Evolutionary conservation across 1,139 yeast genomes (phyloP), one percentile per base, ranked within the genome.

Genomic region (Magnusiomyces tetraspermus): DNA sequence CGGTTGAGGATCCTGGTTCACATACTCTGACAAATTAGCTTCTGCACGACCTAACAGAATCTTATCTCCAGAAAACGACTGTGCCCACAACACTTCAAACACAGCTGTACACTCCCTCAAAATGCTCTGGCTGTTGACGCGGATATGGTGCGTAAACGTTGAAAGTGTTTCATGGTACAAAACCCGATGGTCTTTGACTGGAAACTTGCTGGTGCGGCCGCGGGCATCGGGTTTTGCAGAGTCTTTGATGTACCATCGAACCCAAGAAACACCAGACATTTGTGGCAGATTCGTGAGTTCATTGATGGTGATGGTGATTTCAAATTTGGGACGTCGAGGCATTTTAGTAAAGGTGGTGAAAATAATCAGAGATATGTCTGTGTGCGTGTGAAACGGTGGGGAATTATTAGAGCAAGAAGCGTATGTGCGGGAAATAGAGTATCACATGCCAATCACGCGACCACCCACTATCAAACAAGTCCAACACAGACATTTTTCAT

Each of bases 201-300:
- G 69, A 3, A 68, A 73, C 44, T 69, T 69, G 3, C 68, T 71
- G 2, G 81, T 76, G 17, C 72, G 70, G 33, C 78, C 79, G 52
- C 76, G 66, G 23, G 75, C 61, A 50, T 71, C 69, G 41, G 76
- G 66, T 44, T 70, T 60, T 38, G 75, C 59, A 41, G 76, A 61
- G 53, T 77, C 81, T 50, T 70, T 70, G 28, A 79, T 63, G 50
- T 68, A 69, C 83, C 83, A 79, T 54, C 82, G 81, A 28, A 88
- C 78, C 60, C 69, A 82, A 60, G 92, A 82, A 45, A 72, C 67
- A 0, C 96, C 95, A 1, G 80, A 73, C 1, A 85, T 76, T 60
- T 86, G 88, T 0, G 97, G 97, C 40, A 90, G 79, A 63, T 90
- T 90, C 31, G 83, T 76, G 50, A 90, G 72, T 60, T 86, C 95